Conservation (phyloP, 1,139 yeast genomes). For the Sugiyamaella novakii region DNA sequence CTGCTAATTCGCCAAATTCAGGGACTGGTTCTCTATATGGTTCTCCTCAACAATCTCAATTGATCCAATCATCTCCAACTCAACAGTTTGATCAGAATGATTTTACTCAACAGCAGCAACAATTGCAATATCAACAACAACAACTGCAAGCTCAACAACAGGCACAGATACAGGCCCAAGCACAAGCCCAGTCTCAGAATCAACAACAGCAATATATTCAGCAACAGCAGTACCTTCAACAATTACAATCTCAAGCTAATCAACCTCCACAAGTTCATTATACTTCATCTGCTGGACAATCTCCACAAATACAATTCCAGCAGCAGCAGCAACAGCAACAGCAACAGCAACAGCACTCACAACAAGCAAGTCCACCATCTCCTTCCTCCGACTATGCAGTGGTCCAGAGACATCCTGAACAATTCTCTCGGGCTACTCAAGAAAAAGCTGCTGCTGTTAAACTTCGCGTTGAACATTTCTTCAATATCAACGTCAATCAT, state of each 20-base stretch:
- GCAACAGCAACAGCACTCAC: constrained; percentile 2
- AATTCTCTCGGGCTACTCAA: constrained; percentile 55
- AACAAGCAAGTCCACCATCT: not conserved
- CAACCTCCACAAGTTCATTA: constrained; percentile 20
- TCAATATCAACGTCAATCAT: constrained; percentile 68
- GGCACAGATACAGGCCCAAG: constrained; percentile 24
- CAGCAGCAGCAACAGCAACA: constrained; percentile 1
- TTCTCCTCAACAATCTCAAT: constrained; percentile 10
- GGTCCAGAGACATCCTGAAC: constrained; percentile 86
- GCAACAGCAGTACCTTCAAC: constrained; percentile 25
- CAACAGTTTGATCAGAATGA: constrained; percentile 23
- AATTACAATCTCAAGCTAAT: constrained; percentile 19
- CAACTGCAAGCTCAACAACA: constrained; percentile 23
- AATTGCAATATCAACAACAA: constrained; percentile 11
- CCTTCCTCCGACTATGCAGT: constrained; percentile 53
- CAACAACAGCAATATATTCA: constrained; percentile 9
- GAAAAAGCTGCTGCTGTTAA: constrained; percentile 68
- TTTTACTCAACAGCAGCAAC: constrained; percentile 21
- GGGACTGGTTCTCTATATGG: constrained; percentile 21
- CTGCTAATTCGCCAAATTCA: constrained; percentile 27
- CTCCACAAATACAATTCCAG: not conserved
- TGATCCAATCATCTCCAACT: constrained; percentile 14
- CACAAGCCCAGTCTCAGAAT: constrained; percentile 1
- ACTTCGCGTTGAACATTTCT: constrained; percentile 64
- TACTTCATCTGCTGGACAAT: constrained; percentile 13